phyloP scores from a whole-genome alignment of 2,329 filamentous ascomycete species.

The Alternaria hordeiaustralica region DNA sequence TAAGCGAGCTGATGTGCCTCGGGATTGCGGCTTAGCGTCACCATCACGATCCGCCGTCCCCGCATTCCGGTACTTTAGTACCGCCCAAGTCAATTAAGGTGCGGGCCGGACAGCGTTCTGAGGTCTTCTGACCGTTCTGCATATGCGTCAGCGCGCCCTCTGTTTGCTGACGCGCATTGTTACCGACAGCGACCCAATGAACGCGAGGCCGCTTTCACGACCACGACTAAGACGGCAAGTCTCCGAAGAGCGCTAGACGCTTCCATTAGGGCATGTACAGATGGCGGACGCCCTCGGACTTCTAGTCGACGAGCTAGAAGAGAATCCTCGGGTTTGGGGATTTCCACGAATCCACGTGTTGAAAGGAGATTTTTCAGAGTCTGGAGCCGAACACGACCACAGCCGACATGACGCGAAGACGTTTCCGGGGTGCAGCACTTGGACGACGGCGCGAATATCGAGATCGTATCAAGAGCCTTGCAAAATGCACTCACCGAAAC shows the following conservation, averaged over 20 bases:
- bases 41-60: conserved; percentile 11
- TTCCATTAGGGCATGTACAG: neutral
- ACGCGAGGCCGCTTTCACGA: neutral
- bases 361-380: neutral
- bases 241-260: conserved; percentile 6
- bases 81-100: conserved; percentile 12
- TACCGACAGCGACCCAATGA: conserved; percentile 18
- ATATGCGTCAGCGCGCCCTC: neutral
- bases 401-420: neutral
- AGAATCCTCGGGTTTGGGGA: neutral
- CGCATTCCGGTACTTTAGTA: conserved; percentile 9
- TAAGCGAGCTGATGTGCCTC: conserved; percentile 13
- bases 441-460: neutral
- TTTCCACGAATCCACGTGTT: conserved; percentile 13
- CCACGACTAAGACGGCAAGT: conserved; percentile 7
- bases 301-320: neutral
- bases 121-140: conserved; percentile 10
- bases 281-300: conserved; percentile 1
- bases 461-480: neutral
- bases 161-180: neutral
- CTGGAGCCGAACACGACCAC: conserved; percentile 1
- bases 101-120: conserved; percentile 14
- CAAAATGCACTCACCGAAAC: neutral
- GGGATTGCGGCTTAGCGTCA: neutral
- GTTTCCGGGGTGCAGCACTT: neutral